phyloP scores from a whole-genome alignment of 2,329 filamentous ascomycete species.

The Zymoseptoria tritici region DNA sequence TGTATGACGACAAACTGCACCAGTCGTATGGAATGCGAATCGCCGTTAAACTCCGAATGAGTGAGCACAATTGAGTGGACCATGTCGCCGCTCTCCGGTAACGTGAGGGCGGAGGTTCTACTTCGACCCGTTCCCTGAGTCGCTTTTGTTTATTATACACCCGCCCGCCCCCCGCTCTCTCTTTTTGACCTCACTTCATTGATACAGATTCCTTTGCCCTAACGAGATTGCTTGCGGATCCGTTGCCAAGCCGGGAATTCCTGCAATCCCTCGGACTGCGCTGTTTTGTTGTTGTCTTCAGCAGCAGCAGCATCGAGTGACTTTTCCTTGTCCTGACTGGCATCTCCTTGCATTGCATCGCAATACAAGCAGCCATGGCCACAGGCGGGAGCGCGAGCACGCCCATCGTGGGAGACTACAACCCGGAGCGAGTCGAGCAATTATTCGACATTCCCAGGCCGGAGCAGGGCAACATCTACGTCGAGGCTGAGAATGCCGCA shows the following conservation, averaged over 20 bases:
- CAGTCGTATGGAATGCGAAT: neutral
- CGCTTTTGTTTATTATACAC: neutral
- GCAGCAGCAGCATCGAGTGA: neutral
- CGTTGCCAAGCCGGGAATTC: neutral
- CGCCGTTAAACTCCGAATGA: neutral
- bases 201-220: neutral
- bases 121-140: neutral
- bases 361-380: neutral
- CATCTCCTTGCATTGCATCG: neutral
- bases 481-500: neutral
- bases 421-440: neutral
- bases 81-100: neutral
- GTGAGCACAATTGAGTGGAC: no score
- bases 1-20: neutral
- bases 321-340: neutral
- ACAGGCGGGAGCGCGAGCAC: neutral
- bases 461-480: slow-evolving; percentile 5
- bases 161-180: neutral
- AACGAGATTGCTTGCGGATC: neutral
- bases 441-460: slow-evolving; percentile 1
- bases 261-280: neutral
- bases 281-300: neutral
- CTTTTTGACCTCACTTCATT: neutral
- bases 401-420: slow-evolving; percentile 2
- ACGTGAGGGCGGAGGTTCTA: neutral